phyloP scores from a whole-genome alignment of 2,329 filamentous ascomycete species.

The Ceratocystiopsis minuta region DNA sequence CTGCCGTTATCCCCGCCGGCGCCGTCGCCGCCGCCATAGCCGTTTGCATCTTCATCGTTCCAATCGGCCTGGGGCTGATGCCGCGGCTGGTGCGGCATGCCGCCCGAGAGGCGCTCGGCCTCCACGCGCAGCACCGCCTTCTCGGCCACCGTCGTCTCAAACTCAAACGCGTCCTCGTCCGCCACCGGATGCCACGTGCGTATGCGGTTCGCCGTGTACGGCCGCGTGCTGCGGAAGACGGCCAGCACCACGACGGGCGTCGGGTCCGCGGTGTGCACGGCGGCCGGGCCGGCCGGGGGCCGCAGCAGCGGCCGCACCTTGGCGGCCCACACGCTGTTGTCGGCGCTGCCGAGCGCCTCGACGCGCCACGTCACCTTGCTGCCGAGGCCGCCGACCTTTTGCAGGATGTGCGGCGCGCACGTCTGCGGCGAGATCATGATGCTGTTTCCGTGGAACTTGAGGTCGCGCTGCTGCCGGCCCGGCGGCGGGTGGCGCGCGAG shows the following conservation, averaged over 20 bases:
- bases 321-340: constrained; percentile 78
- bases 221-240: constrained; percentile 54
- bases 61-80: too few relatives aligned
- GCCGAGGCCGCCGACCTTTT: constrained; percentile 75
- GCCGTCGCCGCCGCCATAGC: neutral
- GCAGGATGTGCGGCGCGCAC: constrained; percentile 51
- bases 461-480: constrained; percentile 28
- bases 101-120: constrained; percentile 34
- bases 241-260: constrained; percentile 70
- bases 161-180: constrained; percentile 50
- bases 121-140: constrained; percentile 73
- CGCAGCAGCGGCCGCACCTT: constrained; percentile 55
- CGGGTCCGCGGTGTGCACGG: constrained; percentile 54
- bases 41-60: too few relatives aligned
- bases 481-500: constrained; percentile 7
- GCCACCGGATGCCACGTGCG: constrained; percentile 66
- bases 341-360: constrained; percentile 52
- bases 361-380: constrained; percentile 73
- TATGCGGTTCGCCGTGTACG: constrained; percentile 66
- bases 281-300: constrained; percentile 25
- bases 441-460: constrained; percentile 73
- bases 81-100: too few relatives aligned
- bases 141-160: constrained; percentile 73
- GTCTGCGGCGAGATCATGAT: constrained; percentile 76
- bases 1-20: neutral